A percentile compares a stretch with the other conserved stretches of the same genome.
phyloP scores from a whole-genome alignment of 768 basidiomycete species.

The Auriscalpium vulgare region DNA sequence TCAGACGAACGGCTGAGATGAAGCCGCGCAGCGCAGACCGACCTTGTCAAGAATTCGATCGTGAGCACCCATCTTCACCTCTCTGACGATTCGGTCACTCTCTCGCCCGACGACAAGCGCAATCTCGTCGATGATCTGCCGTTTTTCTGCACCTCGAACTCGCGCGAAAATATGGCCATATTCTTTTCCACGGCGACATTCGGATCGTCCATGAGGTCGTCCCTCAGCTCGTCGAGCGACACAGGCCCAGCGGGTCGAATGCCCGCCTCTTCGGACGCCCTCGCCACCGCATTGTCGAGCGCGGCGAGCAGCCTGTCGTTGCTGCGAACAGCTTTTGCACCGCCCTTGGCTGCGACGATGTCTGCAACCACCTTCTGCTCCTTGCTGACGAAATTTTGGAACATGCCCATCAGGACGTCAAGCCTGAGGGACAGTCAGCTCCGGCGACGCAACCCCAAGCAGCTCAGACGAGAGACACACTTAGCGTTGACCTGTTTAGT shows the following conservation, averaged over 20 bases:
- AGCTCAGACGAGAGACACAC: background rate
- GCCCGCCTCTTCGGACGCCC: background rate
- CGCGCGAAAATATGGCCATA: constrained; percentile 12
- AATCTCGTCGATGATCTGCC: constrained; percentile 8
- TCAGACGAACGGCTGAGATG: constrained; percentile 1
- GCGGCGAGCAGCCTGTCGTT: constrained; percentile 12
- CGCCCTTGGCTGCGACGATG: constrained; percentile 17
- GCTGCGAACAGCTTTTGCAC: constrained; percentile 11
- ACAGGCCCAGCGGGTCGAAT: background rate
- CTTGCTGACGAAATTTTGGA: constrained; percentile 8
- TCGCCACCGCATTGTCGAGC: constrained; percentile 7
- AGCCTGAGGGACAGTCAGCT: constrained; percentile 3
- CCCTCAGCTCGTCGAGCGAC: background rate
- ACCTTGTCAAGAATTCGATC: constrained; percentile 15
- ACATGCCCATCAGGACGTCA: constrained; percentile 7
- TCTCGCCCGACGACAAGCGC: constrained; percentile 14
- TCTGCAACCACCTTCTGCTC: constrained; percentile 9
- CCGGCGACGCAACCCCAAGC: background rate
- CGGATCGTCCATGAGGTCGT: constrained; percentile 18
- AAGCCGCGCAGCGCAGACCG: background rate
- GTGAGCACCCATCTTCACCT: constrained; percentile 19
- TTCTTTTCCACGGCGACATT: constrained; percentile 15
- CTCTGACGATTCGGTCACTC: constrained; percentile 8
- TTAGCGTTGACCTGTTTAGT: constrained; percentile 12
- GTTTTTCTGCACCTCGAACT: constrained; percentile 16